Base-by-base conservation (phyloP, 164 flowering plant genomes). In the Magnolia changhungtana region DNA sequence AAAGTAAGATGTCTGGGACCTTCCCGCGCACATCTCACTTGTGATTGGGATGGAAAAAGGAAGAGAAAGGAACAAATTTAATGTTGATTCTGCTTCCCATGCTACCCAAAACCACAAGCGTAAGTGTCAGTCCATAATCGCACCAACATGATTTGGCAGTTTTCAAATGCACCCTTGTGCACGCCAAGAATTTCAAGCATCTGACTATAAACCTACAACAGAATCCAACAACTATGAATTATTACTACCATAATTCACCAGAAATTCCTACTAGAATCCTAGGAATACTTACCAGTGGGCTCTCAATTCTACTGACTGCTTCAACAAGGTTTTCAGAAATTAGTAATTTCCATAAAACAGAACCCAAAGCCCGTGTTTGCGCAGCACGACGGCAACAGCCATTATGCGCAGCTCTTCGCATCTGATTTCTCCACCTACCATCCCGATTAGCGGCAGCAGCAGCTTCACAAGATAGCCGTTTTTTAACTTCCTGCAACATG, bases 341-440 rank as follows among this genome's bases (percentile, higher is more conserved):
- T 58, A 96, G 85, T 78, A 96, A 82, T 80, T 93, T 92, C 97
- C 97, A 96, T 16, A 96, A 85, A 76, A 84, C 89, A 81, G 91
- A 86, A 84, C 75, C 79, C 50, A 96, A 74, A 21, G 97, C 98
- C 74, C 97, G 89, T 76, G 76, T 89, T 76, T 88, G 94, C 45
- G 98, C 95, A 78, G 87, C 98, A 69, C 97, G 95, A 49, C 95
- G 92, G 75, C 99, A 96, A 83, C 99, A 96, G 79, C 99, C 99
- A 88, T 96, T 90, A 84, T 94, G 97, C 50, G 99, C 98, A 81
- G 89, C 98, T 85, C 88, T 88, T 63, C 94, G 89, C 88, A 84
- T 96, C 85, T 96, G 99, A 87, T 96, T 94, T 82, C 85, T 94
- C 99, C 99, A 96, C 87, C 92, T 84, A 77, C 99, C 97, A 88